Evolutionary conservation across 345 rosid species (phyloP).

Genomic region (Tarenaya hassleriana): DNA sequence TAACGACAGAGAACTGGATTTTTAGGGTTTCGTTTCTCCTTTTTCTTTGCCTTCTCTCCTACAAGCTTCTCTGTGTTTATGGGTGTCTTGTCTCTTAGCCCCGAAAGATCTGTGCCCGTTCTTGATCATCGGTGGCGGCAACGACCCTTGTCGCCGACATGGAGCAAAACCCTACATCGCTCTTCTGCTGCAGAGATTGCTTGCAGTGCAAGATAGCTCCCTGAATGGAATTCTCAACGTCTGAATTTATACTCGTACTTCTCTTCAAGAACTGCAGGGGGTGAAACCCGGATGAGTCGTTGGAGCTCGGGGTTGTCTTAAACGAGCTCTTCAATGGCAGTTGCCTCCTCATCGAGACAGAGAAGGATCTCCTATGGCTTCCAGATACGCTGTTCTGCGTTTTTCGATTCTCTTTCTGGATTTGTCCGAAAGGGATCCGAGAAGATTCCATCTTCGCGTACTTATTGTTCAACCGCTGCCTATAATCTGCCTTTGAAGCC

Average conservation of each 20-base stretch:
- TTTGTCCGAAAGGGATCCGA: constrained; percentile 41
- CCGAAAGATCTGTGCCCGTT: constrained; percentile 45
- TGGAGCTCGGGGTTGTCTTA: constrained; percentile 31
- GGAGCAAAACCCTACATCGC: constrained; percentile 50
- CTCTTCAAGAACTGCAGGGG: constrained; percentile 46
- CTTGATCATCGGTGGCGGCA: constrained; percentile 44
- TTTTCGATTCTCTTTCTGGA: constrained; percentile 34
- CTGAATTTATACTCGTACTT: constrained; percentile 49
- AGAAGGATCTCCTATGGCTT: constrained; percentile 71
- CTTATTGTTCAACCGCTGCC: constrained; percentile 21
- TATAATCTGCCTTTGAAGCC: constrained; percentile 25
- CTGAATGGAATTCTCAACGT: constrained; percentile 70
- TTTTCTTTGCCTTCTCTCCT: not conserved
- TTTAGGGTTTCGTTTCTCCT: constrained; percentile 6
- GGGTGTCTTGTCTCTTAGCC: constrained; percentile 30
- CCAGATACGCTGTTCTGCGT: constrained; percentile 32
- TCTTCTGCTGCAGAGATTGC: constrained; percentile 49
- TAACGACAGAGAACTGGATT: constrained; percentile 18
- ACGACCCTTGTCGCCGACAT: constrained; percentile 39
- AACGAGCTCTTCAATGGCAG: constrained; percentile 39
- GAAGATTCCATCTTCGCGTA: constrained; percentile 28
- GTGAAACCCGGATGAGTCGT: constrained; percentile 36
- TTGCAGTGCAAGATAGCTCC: constrained; percentile 96
- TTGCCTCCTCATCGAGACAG: constrained; percentile 52
- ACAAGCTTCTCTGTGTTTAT: no score